Evolutionary conservation across 2,329 filamentous ascomycete genomes (phyloP), one percentile per base, ranked within the genome.

Genomic region (Xylaria sp.): DNA sequence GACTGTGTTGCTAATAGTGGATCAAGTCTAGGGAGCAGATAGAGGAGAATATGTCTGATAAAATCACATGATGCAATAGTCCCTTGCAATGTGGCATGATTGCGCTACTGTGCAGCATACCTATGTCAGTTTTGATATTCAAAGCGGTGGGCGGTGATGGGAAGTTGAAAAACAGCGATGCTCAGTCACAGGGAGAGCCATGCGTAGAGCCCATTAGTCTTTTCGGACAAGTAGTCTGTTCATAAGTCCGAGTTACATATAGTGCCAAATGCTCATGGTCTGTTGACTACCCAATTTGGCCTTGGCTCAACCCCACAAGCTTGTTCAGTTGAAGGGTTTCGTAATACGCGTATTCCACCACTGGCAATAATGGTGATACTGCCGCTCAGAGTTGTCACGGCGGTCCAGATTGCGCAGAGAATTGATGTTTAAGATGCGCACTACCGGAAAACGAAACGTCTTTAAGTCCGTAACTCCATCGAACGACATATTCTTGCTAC

Each of bases 291-390:
- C 28, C 1, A 55, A 20, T 20, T 46, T 33, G 4, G 60, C 23
- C 60, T 48, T 28, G 56, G 51, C n/a, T 36, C 20, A 28, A 23
- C 57, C 31, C 51, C 57, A 65, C 48, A 31, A 33, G 43, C 52
- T 31, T 43, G 15, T 43, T 58, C 9, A 33, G 36, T 33, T 10
- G 51, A 56, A 61, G 64, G 51, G 43, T 57, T 49, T 33, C 48
- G 2, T n/a, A 49, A 66, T 66, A 66, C 64, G 64, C 64, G 64
- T 66, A 66, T 66, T 61, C 49, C 23, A 56, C 20, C 36, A 51
- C 5, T 31, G 10, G 12, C 18, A 43, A 25, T 25, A 41, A 33
- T 62, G 6, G 5, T 33, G 23, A 10, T n/a, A 18, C n/a, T 25
- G 10, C 28, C 23, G 8, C 20, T 33, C 20, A 49, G 20, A 52